A percentile compares a stretch with the other conserved stretches of the same genome.
Conservation (phyloP, 2,329 filamentous ascomycete species). For the Trichoderma atrobrunneum region DNA sequence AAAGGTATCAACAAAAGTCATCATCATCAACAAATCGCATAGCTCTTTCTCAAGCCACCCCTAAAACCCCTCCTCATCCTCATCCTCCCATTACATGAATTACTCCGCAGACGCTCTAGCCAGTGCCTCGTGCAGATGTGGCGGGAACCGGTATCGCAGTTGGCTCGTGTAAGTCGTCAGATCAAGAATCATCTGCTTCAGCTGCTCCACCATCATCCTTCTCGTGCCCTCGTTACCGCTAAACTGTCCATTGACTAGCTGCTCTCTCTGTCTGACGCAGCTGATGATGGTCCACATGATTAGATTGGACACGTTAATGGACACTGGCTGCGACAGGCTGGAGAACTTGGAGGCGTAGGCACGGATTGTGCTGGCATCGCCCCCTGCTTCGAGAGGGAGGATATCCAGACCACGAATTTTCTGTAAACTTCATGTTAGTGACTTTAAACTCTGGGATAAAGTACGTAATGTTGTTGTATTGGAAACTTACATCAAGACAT, state of each 20-base stretch:
- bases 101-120: slow-evolving; percentile 74
- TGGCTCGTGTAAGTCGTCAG: slow-evolving; percentile 91
- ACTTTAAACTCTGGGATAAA: neutral
- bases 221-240: slow-evolving; percentile 67
- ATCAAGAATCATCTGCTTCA: slow-evolving; percentile 81
- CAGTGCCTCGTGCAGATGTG: slow-evolving; percentile 82
- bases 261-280: slow-evolving; percentile 74
- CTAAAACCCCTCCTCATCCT: neutral
- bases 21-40: neutral
- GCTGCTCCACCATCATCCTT: slow-evolving; percentile 62
- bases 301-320: slow-evolving; percentile 84
- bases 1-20: slow-evolving; percentile 15
- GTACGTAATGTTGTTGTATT: neutral
- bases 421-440: slow-evolving; percentile 39
- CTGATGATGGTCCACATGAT: slow-evolving; percentile 91
- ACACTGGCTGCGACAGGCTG: slow-evolving; percentile 72
- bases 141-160: slow-evolving; percentile 85
- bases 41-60: neutral
- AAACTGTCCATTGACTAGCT: slow-evolving; percentile 68
- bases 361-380: slow-evolving; percentile 77
- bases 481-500: slow-evolving; percentile 54
- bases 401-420: slow-evolving; percentile 73
- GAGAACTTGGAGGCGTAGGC: slow-evolving; percentile 78
- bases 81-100: slow-evolving; percentile 14
- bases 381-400: slow-evolving; percentile 71